These are phyloP conservation scores for Vigna radiata DNA, from an alignment of 306 rosid species.

Conservation along the genomic window DNA sequence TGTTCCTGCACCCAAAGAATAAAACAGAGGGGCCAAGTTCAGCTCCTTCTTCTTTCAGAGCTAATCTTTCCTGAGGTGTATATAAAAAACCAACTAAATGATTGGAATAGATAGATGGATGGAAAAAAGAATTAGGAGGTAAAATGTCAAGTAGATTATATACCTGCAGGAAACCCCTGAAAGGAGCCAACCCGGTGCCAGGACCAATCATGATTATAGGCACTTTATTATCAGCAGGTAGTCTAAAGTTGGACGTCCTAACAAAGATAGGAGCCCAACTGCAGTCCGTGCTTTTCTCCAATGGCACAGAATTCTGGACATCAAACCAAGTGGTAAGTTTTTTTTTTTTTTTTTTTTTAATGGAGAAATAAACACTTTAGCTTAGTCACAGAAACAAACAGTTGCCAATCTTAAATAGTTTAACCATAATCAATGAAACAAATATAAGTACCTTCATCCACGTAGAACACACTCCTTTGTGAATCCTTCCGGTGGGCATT, in stretches of 20 bases:
- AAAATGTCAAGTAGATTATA: constrained; percentile 39
- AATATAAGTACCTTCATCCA: constrained; percentile 90
- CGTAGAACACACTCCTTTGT: constrained; percentile 92
- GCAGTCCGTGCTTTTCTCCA: constrained; percentile 72
- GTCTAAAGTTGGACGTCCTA: constrained; percentile 94
- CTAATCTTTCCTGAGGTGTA: constrained; percentile 80
- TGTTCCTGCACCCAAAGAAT: constrained; percentile 94
- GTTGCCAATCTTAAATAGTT: constrained; percentile 12
- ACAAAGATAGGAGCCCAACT: constrained; percentile 95
- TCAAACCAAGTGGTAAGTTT: constrained; percentile 26
- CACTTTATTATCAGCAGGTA: constrained; percentile 78
- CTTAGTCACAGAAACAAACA: constrained; percentile 2
- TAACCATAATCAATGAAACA: constrained; percentile 32
- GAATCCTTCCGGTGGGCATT: constrained; percentile 84
- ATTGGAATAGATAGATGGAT: constrained; percentile 24
- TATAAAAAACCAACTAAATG: constrained; percentile 28
- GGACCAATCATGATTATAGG: constrained; percentile 98
- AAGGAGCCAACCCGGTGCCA: constrained; percentile 99
- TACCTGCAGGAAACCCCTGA: constrained; percentile 99
- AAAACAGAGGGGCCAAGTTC: constrained; percentile 80
- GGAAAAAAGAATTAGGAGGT: constrained; percentile 7
- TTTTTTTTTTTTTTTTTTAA: constrained; percentile 16
- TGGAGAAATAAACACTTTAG: background rate
- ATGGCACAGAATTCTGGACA: constrained; percentile 75
- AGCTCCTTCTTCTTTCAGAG: constrained; percentile 74